These are phyloP conservation scores for Phytophthora megakarya DNA, from an alignment of 352 stramenopile species.

Conservation along the genomic window DNA sequence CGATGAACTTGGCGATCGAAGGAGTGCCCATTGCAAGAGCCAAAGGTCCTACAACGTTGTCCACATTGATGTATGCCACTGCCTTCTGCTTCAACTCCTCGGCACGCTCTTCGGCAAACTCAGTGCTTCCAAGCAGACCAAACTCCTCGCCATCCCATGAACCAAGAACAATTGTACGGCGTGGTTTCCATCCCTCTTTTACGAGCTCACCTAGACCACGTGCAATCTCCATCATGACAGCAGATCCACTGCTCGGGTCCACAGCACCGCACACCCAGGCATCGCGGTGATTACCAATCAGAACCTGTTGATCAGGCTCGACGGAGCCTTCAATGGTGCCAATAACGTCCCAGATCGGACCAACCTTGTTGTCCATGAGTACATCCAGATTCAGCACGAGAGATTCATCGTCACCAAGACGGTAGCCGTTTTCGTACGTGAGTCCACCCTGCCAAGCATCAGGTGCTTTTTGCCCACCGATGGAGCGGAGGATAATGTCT, in stretches of 20 bases:
- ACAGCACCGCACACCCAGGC: slow-evolving; percentile 79
- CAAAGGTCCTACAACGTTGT: slow-evolving; percentile 57
- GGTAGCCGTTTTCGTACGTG: slow-evolving; percentile 57
- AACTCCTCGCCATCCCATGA: slow-evolving; percentile 85
- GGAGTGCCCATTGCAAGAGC: slow-evolving; percentile 55
- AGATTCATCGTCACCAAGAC: slow-evolving; percentile 54
- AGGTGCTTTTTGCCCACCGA: slow-evolving; percentile 55
- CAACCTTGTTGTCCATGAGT: slow-evolving; percentile 73
- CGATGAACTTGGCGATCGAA: slow-evolving; percentile 55
- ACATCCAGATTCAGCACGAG: slow-evolving; percentile 58
- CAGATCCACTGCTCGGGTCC: slow-evolving; percentile 70
- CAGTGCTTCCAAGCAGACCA: slow-evolving; percentile 73
- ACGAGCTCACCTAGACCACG: slow-evolving; percentile 63
- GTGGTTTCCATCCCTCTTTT: slow-evolving; percentile 56
- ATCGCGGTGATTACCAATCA: slow-evolving; percentile 82
- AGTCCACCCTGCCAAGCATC: slow-evolving; percentile 56
- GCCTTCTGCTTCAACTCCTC: slow-evolving; percentile 50
- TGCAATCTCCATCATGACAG: slow-evolving; percentile 65
- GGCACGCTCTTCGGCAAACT: slow-evolving; percentile 61
- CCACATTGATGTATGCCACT: slow-evolving; percentile 82
- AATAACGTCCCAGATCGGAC: slow-evolving; percentile 58
- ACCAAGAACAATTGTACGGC: slow-evolving; percentile 66
- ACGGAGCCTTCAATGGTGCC: slow-evolving; percentile 54
- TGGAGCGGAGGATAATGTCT: slow-evolving; percentile 51
- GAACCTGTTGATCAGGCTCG: slow-evolving; percentile 49